These are phyloP conservation scores for Lumnitzera racemosa DNA, from an alignment of 345 rosid genomes.

Conservation along the genomic window DNA sequence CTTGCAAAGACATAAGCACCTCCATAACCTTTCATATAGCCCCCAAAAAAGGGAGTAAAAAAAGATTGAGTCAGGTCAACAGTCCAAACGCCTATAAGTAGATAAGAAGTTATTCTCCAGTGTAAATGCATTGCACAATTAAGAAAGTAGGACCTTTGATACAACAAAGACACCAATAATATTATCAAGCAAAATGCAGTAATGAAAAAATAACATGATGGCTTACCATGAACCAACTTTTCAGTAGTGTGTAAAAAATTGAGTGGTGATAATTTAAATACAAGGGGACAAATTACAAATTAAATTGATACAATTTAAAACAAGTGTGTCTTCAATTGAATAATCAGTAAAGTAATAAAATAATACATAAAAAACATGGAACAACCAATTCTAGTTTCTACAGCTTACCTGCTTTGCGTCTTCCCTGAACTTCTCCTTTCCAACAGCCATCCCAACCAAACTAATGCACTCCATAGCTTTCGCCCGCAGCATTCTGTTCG, in stretches of 20 bases:
- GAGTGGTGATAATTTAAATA: no score
- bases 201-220: no score
- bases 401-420: slow-evolving; percentile 89
- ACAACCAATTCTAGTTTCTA: background rate
- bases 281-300: no score
- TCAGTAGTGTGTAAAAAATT: no score
- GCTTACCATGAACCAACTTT: no score
- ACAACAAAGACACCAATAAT: no score
- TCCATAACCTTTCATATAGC: slow-evolving; percentile 73
- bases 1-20: slow-evolving; percentile 97
- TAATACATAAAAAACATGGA: background rate
- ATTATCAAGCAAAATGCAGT: no score
- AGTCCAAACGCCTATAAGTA: background rate
- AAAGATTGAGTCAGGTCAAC: background rate
- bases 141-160: background rate
- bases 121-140: no score
- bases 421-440: slow-evolving; percentile 91
- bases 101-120: background rate
- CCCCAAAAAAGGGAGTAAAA: background rate
- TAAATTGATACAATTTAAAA: no score
- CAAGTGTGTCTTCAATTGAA: background rate
- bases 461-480: slow-evolving; percentile 99
- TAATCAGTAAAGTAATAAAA: background rate
- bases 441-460: slow-evolving; percentile 99
- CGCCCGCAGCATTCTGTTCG: slow-evolving; percentile 98